These are phyloP conservation scores for Xylaria sp. DNA, from an alignment of 2,329 filamentous ascomycete species.

Conservation along the genomic window DNA sequence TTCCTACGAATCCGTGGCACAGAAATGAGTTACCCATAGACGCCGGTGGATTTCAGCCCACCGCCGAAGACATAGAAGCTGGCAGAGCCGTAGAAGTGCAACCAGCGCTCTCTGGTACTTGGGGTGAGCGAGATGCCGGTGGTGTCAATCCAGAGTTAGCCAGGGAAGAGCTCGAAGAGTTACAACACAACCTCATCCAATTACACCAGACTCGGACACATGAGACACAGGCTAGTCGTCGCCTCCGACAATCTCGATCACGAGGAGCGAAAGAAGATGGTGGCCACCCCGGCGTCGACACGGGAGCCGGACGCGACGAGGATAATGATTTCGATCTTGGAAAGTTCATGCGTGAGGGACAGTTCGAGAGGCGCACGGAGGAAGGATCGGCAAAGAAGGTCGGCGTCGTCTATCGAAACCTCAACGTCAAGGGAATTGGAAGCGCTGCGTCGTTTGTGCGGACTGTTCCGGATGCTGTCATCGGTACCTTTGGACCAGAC, in stretches of 20 bases:
- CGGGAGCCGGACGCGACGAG: slow-evolving; percentile 49
- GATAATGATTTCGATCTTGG: slow-evolving; percentile 70
- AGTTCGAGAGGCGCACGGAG: slow-evolving; percentile 74
- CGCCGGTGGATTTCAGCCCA: slow-evolving; percentile 10
- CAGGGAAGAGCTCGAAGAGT: slow-evolving; percentile 44
- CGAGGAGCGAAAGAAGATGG: slow-evolving; percentile 15
- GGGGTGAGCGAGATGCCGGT: slow-evolving; percentile 47
- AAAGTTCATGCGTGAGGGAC: slow-evolving; percentile 74
- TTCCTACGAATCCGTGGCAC: slow-evolving; percentile 37
- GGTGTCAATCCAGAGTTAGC: slow-evolving; percentile 44
- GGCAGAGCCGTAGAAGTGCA: slow-evolving; percentile 1
- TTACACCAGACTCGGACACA: slow-evolving; percentile 44
- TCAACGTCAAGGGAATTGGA: slow-evolving; percentile 75
- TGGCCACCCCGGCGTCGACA: slow-evolving; percentile 31
- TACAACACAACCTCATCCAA: slow-evolving; percentile 44
- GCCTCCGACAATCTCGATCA: slow-evolving; percentile 16
- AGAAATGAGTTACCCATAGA: slow-evolving; percentile 33
- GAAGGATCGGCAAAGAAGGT: slow-evolving; percentile 75
- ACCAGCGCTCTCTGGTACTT: slow-evolving; percentile 39
- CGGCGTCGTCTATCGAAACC: slow-evolving; percentile 76
- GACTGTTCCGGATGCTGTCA: slow-evolving; percentile 74
- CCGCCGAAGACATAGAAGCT: slow-evolving; percentile 6
- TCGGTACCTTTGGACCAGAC: slow-evolving; percentile 82
- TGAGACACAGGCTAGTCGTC: slow-evolving; percentile 42
- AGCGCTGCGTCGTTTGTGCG: slow-evolving; percentile 71